A percentile compares a stretch with the other conserved stretches of the same genome.
phyloP scores from a whole-genome alignment of 2,329 filamentous ascomycete species.

The Colletotrichum zoysiae region DNA sequence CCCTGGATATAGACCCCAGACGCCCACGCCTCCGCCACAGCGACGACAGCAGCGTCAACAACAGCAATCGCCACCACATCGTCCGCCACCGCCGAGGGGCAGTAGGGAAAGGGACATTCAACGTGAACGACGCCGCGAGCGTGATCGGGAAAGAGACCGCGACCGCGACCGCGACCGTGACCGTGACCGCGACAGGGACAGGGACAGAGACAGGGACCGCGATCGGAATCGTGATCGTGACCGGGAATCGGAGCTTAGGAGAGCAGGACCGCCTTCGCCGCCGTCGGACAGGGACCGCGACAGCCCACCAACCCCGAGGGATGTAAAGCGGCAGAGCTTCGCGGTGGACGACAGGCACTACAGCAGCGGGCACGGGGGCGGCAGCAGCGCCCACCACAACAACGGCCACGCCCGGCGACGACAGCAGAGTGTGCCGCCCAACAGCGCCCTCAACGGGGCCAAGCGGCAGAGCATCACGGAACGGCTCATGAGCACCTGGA shows the following conservation, averaged over 20 bases:
- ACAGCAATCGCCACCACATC: not conserved
- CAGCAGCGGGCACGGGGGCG: not conserved
- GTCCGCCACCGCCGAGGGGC: conserved; percentile 20
- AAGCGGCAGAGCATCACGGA: conserved; percentile 58
- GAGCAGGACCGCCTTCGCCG: not conserved
- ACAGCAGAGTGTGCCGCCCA: conserved; percentile 28
- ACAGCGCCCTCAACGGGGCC: conserved; percentile 23
- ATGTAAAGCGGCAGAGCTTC: conserved; percentile 42
- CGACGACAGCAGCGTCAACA: conserved; percentile 1
- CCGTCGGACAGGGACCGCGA: conserved; percentile 35
- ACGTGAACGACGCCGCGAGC: conserved; percentile 19
- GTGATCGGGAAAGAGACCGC: conserved; percentile 27
- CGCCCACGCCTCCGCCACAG: conserved; percentile 33
- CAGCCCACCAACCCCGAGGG: conserved; percentile 43
- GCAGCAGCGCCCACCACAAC: conserved; percentile 13
- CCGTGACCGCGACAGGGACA: conserved; percentile 38
- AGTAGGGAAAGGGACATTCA: conserved; percentile 30
- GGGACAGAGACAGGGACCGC: conserved; percentile 36
- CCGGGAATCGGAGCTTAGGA: conserved; percentile 10
- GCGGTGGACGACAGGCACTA: conserved; percentile 27
- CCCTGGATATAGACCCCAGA: conserved; percentile 35
- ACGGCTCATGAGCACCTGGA: conserved; percentile 50
- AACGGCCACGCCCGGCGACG: conserved; percentile 27
- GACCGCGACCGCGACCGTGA: conserved; percentile 35
- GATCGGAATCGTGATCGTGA: conserved; percentile 12